Evolutionary conservation across 345 rosid genomes (phyloP).

Genomic region (Trapa bicornis): DNA sequence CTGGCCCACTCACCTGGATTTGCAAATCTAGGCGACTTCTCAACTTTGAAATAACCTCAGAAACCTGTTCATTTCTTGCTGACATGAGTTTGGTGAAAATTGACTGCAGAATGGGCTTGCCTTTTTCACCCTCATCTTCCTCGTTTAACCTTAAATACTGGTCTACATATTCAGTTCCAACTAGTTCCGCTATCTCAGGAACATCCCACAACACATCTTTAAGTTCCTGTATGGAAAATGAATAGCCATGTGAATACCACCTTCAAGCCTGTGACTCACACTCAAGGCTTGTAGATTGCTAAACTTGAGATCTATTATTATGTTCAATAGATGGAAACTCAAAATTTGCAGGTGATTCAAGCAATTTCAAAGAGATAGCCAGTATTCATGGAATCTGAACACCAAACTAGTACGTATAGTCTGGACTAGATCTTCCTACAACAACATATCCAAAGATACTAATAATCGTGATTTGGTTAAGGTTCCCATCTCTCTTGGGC

Average conservation of each 20-base stretch:
- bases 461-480: neutral
- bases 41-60: conserved; percentile 40
- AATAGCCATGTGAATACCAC: neutral
- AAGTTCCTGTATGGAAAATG: conserved; percentile 53
- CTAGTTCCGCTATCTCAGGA: conserved; percentile 76
- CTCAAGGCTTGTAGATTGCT: neutral
- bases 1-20: conserved; percentile 42
- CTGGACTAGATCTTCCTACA: neutral
- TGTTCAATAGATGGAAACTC: neutral
- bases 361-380: neutral
- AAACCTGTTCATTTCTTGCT: conserved; percentile 54
- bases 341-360: neutral
- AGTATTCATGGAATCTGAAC: too few species aligned
- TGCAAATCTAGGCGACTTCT: conserved; percentile 50
- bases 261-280: neutral
- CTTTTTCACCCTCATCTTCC: conserved; percentile 36
- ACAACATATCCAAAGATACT: neutral
- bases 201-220: conserved; percentile 53
- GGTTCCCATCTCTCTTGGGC: neutral
- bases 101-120: conserved; percentile 48
- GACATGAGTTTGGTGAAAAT: conserved; percentile 79
- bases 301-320: neutral
- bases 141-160: conserved; percentile 32
- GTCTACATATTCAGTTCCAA: conserved; percentile 47
- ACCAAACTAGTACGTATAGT: neutral